Percentiles rank a stretch among this genome's conserved stretches.
Conservation (phyloP, 129 eudicot species). For the Glebionis coronaria region DNA sequence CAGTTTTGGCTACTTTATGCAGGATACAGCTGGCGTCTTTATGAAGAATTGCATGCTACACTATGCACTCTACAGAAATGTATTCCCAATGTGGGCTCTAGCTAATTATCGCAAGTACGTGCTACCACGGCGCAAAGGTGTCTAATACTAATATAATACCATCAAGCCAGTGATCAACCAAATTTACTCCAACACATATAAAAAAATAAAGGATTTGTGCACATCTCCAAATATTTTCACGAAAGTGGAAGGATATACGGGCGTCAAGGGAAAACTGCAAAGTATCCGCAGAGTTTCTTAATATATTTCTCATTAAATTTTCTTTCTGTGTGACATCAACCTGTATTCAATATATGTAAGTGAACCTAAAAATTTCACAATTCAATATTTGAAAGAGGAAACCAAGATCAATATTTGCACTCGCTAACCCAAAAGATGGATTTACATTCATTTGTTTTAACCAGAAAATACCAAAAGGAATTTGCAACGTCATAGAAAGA, state of each 20-base stretch:
- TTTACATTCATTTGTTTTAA: no score
- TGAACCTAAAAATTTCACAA: neutral
- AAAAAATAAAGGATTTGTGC: neutral
- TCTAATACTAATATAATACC: no score
- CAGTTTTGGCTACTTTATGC: no score
- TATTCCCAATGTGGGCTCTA: slow-evolving; percentile 76
- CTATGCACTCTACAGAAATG: slow-evolving; percentile 56
- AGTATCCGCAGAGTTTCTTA: neutral
- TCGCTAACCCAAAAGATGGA: no score
- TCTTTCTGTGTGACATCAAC: neutral
- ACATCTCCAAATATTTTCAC: neutral
- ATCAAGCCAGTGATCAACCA: slow-evolving; percentile 29
- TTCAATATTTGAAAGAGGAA: no score
- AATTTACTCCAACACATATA: neutral
- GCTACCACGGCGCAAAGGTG: no score
- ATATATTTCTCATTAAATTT: neutral
- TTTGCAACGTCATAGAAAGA: no score
- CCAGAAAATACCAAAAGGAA: no score
- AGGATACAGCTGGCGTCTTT: slow-evolving; percentile 75
- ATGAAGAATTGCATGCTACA: slow-evolving; percentile 73
- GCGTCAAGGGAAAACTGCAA: slow-evolving; percentile 12
- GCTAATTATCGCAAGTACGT: no score
- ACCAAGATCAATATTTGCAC: no score
- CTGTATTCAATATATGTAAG: neutral
- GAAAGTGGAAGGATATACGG: slow-evolving; percentile 8